Evolutionary conservation across 192 early-diverging fungal genomes (phyloP), one percentile per base, ranked within the genome.

Genomic region (Chytriomyces confervae): DNA sequence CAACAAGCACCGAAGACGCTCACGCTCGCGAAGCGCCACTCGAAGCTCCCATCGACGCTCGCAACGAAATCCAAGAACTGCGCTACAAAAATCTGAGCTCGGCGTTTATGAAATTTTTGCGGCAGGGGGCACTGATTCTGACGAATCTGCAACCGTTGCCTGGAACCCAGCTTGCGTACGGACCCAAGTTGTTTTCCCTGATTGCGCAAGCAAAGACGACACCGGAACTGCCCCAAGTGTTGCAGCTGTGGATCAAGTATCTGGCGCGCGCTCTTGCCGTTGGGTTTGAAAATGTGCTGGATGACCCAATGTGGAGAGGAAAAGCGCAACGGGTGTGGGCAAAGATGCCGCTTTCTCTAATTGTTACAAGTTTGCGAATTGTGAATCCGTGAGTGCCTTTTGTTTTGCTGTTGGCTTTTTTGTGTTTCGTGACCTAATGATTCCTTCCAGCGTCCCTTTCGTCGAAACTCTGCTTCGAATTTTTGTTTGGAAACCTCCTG

Each of bases 401-500:
- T 36, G 23, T 78, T 78, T 48, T 57, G 16, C 1, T 29, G 24
- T 1, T 78, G 57, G 23, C 36, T 48, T 16, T 20, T 13, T 24
- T 36, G 36, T 36, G 0, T 36, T 36, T 36, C 0, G 36, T 36
- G 3, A 47, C 23, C 23, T 36, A 20, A 24, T 72, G 46, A 48
- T 13, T 61, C 46, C 69, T 16, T 27, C 7, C 48, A 79, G 78
- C 23, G 69, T 79, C 20, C 83, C 83, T 13, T 84, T 84, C 66
- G 69, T 84, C 13, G 80, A 84, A 13, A 77, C 79, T 1, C 57
- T 84, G 6, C 69, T 84, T 29, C 70, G 78, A 18, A 36, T 84
- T n/a, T 84, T 84, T 66, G 75, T 80, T 51, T 84, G 83, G 83
- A 78, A 77, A 50, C 83, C 83, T 7, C 82, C 82, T 0, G 80